Evolutionary conservation across 1,284 basidiomycete genomes (phyloP).

Genomic region (Fomitopsis schrenkii): DNA sequence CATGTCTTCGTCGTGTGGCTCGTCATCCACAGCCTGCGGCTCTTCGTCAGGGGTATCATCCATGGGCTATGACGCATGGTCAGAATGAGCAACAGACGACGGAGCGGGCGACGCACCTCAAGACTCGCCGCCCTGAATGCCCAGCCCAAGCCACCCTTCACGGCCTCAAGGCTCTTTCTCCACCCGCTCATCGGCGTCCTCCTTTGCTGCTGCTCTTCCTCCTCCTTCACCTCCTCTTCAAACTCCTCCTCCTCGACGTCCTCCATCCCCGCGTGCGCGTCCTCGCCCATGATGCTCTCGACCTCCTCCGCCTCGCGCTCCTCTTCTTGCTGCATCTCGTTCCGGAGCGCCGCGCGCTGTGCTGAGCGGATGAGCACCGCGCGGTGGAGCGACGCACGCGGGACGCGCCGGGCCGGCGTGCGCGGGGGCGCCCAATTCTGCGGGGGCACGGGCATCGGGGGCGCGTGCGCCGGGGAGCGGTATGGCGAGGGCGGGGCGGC

Average conservation of each 20-base stretch:
- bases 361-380: constrained; percentile 67
- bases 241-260: constrained; percentile 35
- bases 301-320: constrained; percentile 24
- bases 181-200: constrained; percentile 34
- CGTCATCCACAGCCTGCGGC: constrained; percentile 5
- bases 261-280: constrained; percentile 31
- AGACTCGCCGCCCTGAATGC: constrained; percentile 30
- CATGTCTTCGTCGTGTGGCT: constrained; percentile 9
- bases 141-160: constrained; percentile 29
- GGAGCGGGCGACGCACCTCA: constrained; percentile 10
- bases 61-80: neutral
- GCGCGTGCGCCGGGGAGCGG: neutral
- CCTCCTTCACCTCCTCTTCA: constrained; percentile 26
- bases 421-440: constrained; percentile 29
- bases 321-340: constrained; percentile 30
- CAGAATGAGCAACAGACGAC: neutral
- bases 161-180: constrained; percentile 31
- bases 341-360: constrained; percentile 47
- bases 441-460: constrained; percentile 12
- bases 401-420: constrained; percentile 39
- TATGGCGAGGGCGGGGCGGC: constrained; percentile 8
- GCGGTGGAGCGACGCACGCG: constrained; percentile 53
- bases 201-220: constrained; percentile 21
- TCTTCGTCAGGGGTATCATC: neutral
- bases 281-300: constrained; percentile 24